Evolutionary conservation across 2,329 filamentous ascomycete species (phyloP), one percentile per base, ranked within the genome.

Genomic region (Aspergillus sp.): DNA sequence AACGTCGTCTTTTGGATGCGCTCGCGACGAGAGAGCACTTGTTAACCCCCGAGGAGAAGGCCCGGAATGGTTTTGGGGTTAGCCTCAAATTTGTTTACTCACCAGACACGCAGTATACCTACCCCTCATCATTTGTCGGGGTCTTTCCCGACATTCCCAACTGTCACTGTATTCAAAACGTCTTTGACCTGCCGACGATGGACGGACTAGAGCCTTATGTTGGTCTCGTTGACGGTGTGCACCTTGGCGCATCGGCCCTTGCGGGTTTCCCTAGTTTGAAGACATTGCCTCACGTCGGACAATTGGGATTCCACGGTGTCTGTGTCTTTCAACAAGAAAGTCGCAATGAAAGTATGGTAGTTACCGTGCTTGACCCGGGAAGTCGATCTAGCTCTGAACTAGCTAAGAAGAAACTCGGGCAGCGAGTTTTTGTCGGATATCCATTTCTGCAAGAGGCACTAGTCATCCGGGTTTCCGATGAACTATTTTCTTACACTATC

Each of bases 281-380:
- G 63, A 95, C 90, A 2, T 78, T 99, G 41, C 89, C 91, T 0
- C 93, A 95, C 72, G 87, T 86, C 59, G 95, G 91, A 2, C 83
- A 86, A 56, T 80, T 98, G 48, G 90, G 88, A 8, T 96, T 92
- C 73, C 90, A 96, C 64, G 92, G 92, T 2, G 90, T 99, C 60
- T 95, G 88, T 62, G 91, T 99, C 34, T 99, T 99, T 79, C 92
- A 96, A 71, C 87, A 93, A 66, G 95, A 98, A 65, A 97, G 93
- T 71, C 88, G 91, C 49, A 98, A 98, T 69, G 93, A 97, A 74
- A 99, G 93, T 74, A 93, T 98, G 86, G 85, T 98, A 22, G 84
- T 98, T 56, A 96, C 91, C 2, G 80, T 99, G 49, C 82, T 87
- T 32, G 88, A 91, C 38, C 85, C 90, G 0, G 91, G 93, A 62